Base-by-base conservation (phyloP, 441 rosid genomes). In the Melastoma candidum region DNA sequence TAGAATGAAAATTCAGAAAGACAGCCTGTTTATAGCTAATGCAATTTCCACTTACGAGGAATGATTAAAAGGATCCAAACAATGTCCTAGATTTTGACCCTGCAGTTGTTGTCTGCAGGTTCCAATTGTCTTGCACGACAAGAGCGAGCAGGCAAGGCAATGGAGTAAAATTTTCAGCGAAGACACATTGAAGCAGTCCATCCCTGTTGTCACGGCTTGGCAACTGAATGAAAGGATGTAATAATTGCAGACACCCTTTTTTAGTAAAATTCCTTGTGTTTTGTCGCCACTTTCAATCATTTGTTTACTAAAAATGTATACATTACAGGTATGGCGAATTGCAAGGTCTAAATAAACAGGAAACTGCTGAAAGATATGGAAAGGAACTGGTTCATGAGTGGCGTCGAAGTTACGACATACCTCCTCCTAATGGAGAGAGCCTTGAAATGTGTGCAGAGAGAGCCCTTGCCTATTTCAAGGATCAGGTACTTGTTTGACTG, bases 181-280 rank as follows among this genome's bases (percentile, higher is more conserved):
- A 61, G 99, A 93, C 17, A 89, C 95, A 22, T 47, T 66, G 22
- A 82, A 83, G 59, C 95, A 83, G 57, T 78, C 96, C 45, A 83
- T 93, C 61, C 86, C 99, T 0, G 99, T 93, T 48, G 53, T 83
- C 61, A 74, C 88, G 5, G 84, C 90, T 71, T 93, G 97, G 96
- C 96, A 89, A 58, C 70, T 93, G 48, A 89, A 93, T 61, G 99
- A 93, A 79, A 84, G 97, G 82, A 93, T 93, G 97, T 93, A 84
- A 68, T 32, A 49, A 11, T 27, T 44, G 8, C n/a, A 41, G 10
- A 7, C 44, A 41, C 44, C 39, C 61, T 47, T 5, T 54, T 60
- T 24, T 57, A 46, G 14, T 39, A 9, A 32, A 32, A 32, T 32
- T 32, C 44, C 7, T 43, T 12, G 6, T 13, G 13, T 58, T 46